Base-by-base conservation (phyloP, 352 stramenopile genomes). In the Vaucheria bursata region DNA sequence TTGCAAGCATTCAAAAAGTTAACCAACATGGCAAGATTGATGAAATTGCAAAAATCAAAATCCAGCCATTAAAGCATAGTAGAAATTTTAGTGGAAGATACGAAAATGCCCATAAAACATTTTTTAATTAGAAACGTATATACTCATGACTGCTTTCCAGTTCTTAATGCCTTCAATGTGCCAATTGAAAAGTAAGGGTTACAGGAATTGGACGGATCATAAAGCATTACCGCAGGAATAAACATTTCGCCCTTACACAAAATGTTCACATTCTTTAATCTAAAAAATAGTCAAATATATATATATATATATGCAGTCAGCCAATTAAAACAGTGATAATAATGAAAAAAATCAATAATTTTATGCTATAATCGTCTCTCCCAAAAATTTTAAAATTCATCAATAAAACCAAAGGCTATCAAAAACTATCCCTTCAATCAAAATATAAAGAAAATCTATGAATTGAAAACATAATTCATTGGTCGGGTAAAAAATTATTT, bases 141-240 rank as follows among this genome's bases (percentile, higher is more conserved):
- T n/a, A n/a, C n/a, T n/a, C n/a, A n/a, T n/a, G n/a, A n/a, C n/a
- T n/a, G n/a, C n/a, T n/a, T n/a, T n/a, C n/a, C n/a, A n/a, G n/a
- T n/a, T n/a, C n/a, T n/a, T n/a, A n/a, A n/a, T n/a, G n/a, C n/a
- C 4, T 59, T 71, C 7, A 81, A 32, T 8, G 32, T 50, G 71
- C 79, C 76, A 5, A 71, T 71, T 33, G 76, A 81, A 34, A 81
- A 79, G 76, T 81, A 81, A 33, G 76, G 76, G 50, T 81, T 70
- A 6, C 45, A 71, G 59, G 71, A 81, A 38, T 31, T 67, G 31
- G 29, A 53, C 0, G 76, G 50, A 37, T 81, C 76, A 32, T 77
- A 79, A 2, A 81, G 40, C 76, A 81, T 75, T 7, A 73, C 76
- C 59, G 72, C 68, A 29, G 76, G 76, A 5, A 76, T 53, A 38